Evolutionary conservation across 1,284 basidiomycete species (phyloP).

Genomic region (Marasmius sp.): DNA sequence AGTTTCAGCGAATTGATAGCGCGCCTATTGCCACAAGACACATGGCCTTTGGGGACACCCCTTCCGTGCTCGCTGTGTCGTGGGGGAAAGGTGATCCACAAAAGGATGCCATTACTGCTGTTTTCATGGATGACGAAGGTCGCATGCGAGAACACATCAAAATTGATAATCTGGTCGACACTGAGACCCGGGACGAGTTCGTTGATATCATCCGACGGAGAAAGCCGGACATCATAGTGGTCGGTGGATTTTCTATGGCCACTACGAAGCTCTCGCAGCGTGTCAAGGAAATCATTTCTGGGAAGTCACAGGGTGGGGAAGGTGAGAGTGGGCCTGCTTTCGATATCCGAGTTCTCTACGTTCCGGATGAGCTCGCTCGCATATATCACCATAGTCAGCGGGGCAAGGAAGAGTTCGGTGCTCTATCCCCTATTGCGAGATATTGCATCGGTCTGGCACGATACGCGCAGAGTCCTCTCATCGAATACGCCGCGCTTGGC

Average conservation of each 20-base stretch:
- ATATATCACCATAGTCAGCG: slow-evolving; percentile 92
- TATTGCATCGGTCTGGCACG: slow-evolving; percentile 95
- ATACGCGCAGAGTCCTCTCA: slow-evolving; percentile 92
- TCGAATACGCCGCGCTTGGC: slow-evolving; percentile 89
- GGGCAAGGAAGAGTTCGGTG: slow-evolving; percentile 83
- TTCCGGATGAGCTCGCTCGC: slow-evolving; percentile 90
- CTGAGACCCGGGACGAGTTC: slow-evolving; percentile 72
- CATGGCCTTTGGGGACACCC: slow-evolving; percentile 69
- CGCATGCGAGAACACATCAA: slow-evolving; percentile 87
- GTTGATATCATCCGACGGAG: slow-evolving; percentile 79
- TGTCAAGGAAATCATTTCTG: slow-evolving; percentile 51
- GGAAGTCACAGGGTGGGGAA: slow-evolving; percentile 19
- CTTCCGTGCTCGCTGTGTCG: slow-evolving; percentile 89
- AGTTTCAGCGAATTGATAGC: slow-evolving; percentile 63
- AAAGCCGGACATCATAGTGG: slow-evolving; percentile 85
- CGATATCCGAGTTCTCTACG: slow-evolving; percentile 78
- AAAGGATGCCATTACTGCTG: slow-evolving; percentile 84
- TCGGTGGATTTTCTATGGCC: slow-evolving; percentile 86
- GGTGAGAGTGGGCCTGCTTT: slow-evolving; percentile 38
- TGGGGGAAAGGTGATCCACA: slow-evolving; percentile 95
- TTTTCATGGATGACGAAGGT: slow-evolving; percentile 87
- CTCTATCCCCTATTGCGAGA: slow-evolving; percentile 79
- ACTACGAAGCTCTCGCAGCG: slow-evolving; percentile 73
- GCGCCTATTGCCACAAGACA: slow-evolving; percentile 71
- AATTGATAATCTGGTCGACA: slow-evolving; percentile 84